Evolutionary conservation across 139 green algal species (phyloP), one percentile per base, ranked within the genome.

Genomic region (Pycnococcus provasolii): DNA sequence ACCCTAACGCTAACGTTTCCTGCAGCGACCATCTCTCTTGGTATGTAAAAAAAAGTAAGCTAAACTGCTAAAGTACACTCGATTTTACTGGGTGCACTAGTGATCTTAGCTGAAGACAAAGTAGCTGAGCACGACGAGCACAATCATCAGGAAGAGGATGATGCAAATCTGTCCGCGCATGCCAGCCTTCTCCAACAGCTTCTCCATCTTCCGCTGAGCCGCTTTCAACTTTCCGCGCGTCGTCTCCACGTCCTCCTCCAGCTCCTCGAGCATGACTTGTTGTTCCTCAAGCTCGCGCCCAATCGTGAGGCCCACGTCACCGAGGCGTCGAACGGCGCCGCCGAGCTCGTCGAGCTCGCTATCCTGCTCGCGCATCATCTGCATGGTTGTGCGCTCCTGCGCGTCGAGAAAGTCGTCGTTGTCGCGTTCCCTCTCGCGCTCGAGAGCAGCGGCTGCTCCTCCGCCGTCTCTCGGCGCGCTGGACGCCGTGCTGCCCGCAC

Each of bases 101-200:
- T 26, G 26, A 26, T 26, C 26, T 26, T 26, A 26, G 26, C 26
- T 26, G 26, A 26, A 26, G 26, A 26, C 26, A 26, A 26, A 26
- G 26, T 26, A 26, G 26, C 26, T 26, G 26, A 55, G 48, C 48
- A 55, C 48, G 48, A 9, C 9, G 48, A 55, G 48, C 48, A 11
- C 11, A 11, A 55, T 55, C 9, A 55, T 9, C 48, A 55, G 48
- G 48, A 55, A 55, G 48, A 55, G 9, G 48, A 55, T 11, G 9
- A 55, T 55, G 48, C 48, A 55, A 11, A 55, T 55, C 48, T 55
- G 48, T 37, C 48, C 48, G 48, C 48, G 48, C 48, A 55, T 55
- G 48, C 48, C 48, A 9, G 48, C 48, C 48, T 55, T 55, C 48
- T 55, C 11, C 9, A 55, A 9, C 9, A 55, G 48, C 48, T 11